Base-by-base conservation (phyloP, 2,329 filamentous ascomycete species). In the Ampelomyces quisqualis region DNA sequence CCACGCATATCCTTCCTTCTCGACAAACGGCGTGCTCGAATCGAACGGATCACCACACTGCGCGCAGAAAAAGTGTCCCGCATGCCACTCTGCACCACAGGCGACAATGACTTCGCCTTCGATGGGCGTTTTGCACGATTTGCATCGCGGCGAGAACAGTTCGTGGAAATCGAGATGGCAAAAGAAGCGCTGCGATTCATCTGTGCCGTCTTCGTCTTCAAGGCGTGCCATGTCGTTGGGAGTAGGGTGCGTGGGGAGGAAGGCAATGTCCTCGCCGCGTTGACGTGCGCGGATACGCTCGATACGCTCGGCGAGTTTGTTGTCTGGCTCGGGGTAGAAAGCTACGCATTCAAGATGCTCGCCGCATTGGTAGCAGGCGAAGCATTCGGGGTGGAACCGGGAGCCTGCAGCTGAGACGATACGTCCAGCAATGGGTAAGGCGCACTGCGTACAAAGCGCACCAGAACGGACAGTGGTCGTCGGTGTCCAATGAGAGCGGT, bases 121-220 rank as follows among this genome's bases (percentile, higher is more conserved):
- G 60, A 98, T 98, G 3, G 93, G 91, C 6, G 93, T 98, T 67
- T 86, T 90, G 79, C 93, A 98, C 67, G 88, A 90, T 72, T 93
- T 93, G 77, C 93, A 98, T 28, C 89, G 83, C 4, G 93, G 93
- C 21, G 87, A 90, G 70, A 88, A 98, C 38, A 86, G 75, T 70
- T 98, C 93, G 69, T 98, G 93, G 80, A 90, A 98, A 73, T 98
- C 93, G n/a, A 98, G 79, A 65, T 97, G 91, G 70, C 93, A 98
- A 73, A 87, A 98, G 77, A 97, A 97, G 8, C 91, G 83, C 31
- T 88, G 76, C 2, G 57, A 45, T 24, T 80, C 78, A 63, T 91
- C 86, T 17, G 34, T 45, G 28, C 85, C 84, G 55, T 91, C 86
- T 27, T 69, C 61, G 19, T 64, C 53, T 26, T 88, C 84, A 2